These are phyloP conservation scores for Plectosphaerella plurivora DNA, from an alignment of 2,329 filamentous ascomycete genomes.

Conservation along the genomic window DNA sequence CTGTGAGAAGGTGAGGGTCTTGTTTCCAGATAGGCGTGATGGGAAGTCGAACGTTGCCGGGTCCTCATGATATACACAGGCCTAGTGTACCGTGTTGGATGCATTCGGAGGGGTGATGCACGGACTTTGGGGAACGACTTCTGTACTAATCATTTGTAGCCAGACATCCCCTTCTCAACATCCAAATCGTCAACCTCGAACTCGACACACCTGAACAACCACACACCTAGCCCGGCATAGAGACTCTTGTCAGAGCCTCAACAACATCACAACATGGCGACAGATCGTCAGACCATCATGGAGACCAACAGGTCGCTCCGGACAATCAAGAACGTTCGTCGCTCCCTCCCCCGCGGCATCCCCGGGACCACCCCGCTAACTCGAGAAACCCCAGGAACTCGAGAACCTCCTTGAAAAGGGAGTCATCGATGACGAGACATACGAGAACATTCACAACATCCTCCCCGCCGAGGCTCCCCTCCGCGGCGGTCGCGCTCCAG, in stretches of 20 bases:
- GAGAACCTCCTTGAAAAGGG: slow-evolving; percentile 82
- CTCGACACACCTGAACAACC: neutral
- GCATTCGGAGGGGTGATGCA: too few species aligned
- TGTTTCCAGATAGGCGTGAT: too few species aligned
- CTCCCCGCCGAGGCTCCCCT: slow-evolving; percentile 69
- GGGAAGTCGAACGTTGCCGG: neutral
- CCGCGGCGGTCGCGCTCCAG: slow-evolving; percentile 36
- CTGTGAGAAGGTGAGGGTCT: too few species aligned
- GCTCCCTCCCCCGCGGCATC: neutral
- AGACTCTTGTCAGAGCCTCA: neutral
- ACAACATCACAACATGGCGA: neutral
- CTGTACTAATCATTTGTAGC: neutral
- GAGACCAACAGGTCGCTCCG: slow-evolving; percentile 81
- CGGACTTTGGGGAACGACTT: neutral
- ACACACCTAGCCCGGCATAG: neutral
- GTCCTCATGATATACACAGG: neutral
- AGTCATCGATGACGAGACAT: slow-evolving; percentile 70
- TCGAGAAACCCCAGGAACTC: slow-evolving; percentile 66
- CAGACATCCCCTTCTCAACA: neutral
- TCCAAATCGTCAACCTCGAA: neutral
- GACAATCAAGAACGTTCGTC: slow-evolving; percentile 75
- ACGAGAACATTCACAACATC: slow-evolving; percentile 68
- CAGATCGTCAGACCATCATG: slow-evolving; percentile 54
- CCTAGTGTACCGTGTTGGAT: too few species aligned
- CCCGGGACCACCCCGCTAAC: neutral